Conservation (phyloP, 2,329 filamentous ascomycete species). For the Fusarium pseudograminearum region DNA sequence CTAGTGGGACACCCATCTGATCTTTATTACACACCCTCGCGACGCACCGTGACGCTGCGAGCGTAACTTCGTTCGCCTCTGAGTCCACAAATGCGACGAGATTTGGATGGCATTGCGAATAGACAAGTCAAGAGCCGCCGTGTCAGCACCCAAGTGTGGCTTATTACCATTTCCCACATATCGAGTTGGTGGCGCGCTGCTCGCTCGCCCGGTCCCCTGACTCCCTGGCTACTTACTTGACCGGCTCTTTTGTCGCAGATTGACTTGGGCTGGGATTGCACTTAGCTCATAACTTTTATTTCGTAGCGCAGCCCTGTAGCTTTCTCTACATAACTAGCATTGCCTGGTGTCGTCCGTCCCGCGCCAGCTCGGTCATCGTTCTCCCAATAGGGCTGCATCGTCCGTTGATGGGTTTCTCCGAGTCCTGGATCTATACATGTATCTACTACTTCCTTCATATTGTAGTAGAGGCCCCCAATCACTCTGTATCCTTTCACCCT, state of each 20-base stretch:
- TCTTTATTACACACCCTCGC: conserved; percentile 13
- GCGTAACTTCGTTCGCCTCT: conserved; percentile 29
- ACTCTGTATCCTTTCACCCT: conserved; percentile 34
- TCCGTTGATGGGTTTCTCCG: conserved; percentile 41
- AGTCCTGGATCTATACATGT: conserved; percentile 38
- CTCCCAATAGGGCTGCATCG: conserved; percentile 44
- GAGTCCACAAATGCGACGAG: conserved; percentile 12
- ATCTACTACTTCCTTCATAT: conserved; percentile 40
- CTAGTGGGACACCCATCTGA: conserved; percentile 26
- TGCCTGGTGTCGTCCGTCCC: conserved; percentile 30
- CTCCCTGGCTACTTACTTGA: conserved; percentile 17
- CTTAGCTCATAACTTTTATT: conserved; percentile 34
- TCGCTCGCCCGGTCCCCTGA: conserved; percentile 22
- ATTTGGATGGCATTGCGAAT: conserved; percentile 19
- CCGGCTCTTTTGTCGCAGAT: conserved; percentile 38
- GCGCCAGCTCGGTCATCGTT: conserved; percentile 29
- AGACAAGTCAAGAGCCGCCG: conserved; percentile 19
- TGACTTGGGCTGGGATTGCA: conserved; percentile 25
- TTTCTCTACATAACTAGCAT: conserved; percentile 32
- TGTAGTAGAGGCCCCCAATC: conserved; percentile 36
- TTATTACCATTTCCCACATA: conserved; percentile 32
- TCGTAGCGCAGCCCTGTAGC: conserved; percentile 40
- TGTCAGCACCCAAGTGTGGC: conserved; percentile 33
- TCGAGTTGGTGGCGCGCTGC: conserved; percentile 37
- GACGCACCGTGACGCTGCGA: conserved; percentile 29